phyloP scores from a whole-genome alignment of 2,329 filamentous ascomycete species.

The Alternaria metachromatica region DNA sequence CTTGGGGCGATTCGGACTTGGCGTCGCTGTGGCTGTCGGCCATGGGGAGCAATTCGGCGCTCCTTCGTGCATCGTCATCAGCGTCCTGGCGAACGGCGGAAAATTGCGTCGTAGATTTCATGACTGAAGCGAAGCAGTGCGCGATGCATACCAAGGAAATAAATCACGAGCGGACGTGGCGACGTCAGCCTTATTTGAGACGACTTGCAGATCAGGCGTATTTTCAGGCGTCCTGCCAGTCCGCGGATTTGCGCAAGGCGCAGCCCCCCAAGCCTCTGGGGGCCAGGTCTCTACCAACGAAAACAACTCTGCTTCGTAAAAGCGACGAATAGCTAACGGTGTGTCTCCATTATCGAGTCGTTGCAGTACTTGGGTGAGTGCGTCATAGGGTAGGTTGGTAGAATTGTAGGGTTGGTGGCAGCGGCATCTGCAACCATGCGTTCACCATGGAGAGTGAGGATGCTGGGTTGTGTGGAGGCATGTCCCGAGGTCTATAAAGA shows the following conservation, averaged over 20 bases:
- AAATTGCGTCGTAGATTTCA: constrained; percentile 1
- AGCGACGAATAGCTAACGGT: not conserved
- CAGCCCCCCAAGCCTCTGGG: constrained; percentile 9
- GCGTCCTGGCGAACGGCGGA: constrained; percentile 5
- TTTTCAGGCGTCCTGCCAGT: constrained; percentile 15
- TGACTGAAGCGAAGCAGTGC: not conserved
- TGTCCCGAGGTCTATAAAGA: too few species aligned
- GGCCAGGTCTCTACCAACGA: not conserved
- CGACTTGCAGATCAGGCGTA: not conserved
- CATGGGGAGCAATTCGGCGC: constrained; percentile 16
- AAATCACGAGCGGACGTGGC: not conserved
- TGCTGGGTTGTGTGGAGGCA: too few species aligned
- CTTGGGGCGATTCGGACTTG: not conserved
- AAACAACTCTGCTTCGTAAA: too few species aligned
- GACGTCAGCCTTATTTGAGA: not conserved
- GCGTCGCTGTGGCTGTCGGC: not conserved
- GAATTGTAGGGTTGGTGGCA: not conserved
- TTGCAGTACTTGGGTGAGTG: not conserved
- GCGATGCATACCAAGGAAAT: not conserved
- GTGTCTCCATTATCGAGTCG: not conserved
- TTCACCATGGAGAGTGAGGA: not conserved
- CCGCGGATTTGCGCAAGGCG: constrained; percentile 14
- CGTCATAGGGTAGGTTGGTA: not conserved
- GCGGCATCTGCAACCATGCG: not conserved
- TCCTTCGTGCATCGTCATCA: constrained; percentile 8